Percentiles rank a stretch among this genome's conserved stretches.
Evolutionary conservation across 306 rosid species (phyloP).

Genomic region (Acmispon strigosus): DNA sequence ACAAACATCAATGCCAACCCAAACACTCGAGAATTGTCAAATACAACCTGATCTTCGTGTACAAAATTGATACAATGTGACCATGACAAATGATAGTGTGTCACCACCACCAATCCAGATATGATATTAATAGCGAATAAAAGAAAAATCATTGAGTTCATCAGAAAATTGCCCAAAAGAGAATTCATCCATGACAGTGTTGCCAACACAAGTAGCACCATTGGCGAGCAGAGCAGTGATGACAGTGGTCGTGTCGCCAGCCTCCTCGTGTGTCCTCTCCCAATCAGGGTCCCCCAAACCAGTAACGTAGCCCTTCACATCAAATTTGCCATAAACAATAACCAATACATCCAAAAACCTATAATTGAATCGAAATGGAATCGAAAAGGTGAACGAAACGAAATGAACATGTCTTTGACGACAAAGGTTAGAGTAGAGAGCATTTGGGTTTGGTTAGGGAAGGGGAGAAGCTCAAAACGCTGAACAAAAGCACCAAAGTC

Average conservation of each 20-base stretch:
- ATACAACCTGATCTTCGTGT: background rate
- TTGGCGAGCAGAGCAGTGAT: constrained; percentile 46
- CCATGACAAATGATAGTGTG: background rate
- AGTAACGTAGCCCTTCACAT: constrained; percentile 58
- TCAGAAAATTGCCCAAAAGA: constrained; percentile 42
- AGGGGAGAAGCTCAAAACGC: constrained; percentile 51
- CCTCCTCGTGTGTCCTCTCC: constrained; percentile 49
- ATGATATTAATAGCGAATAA: too few relatives aligned
- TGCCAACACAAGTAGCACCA: constrained; percentile 68
- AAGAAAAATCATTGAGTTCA: too few relatives aligned
- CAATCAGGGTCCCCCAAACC: constrained; percentile 76
- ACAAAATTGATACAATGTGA: background rate
- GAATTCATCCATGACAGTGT: constrained; percentile 67
- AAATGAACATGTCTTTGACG: constrained; percentile 50
- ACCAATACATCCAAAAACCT: background rate
- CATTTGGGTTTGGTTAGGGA: constrained; percentile 40
- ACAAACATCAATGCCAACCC: background rate
- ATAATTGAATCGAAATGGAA: background rate
- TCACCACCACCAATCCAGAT: too few relatives aligned
- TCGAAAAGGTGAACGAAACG: background rate
- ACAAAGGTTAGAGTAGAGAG: constrained; percentile 54
- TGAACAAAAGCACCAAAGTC: constrained; percentile 54
- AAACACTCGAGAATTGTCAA: background rate
- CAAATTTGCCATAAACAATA: constrained; percentile 33
- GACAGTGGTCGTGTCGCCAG: constrained; percentile 48